Conservation (phyloP, 1,284 basidiomycete species). For the Sporisorium sorghi region DNA sequence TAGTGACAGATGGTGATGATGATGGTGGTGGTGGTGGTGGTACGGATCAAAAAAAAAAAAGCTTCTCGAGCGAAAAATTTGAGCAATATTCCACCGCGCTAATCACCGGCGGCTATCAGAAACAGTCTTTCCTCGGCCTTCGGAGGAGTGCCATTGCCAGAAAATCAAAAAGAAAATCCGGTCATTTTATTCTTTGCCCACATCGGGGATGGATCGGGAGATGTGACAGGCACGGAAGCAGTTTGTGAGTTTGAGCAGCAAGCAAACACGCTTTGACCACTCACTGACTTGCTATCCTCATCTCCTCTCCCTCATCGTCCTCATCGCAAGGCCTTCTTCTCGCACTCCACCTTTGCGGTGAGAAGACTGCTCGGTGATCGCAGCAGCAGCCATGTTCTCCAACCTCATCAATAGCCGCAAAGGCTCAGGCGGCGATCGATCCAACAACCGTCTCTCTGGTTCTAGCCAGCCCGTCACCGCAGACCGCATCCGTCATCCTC, state of each 20-base stretch:
- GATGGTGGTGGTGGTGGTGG: not conserved
- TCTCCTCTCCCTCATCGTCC: slow-evolving; percentile 7
- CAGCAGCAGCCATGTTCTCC: slow-evolving; percentile 35
- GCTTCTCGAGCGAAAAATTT: slow-evolving; percentile 19
- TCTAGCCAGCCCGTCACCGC: slow-evolving; percentile 33
- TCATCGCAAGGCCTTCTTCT: too few species aligned
- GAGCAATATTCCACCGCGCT: slow-evolving; percentile 16
- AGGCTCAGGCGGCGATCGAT: slow-evolving; percentile 41
- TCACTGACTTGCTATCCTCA: not conserved
- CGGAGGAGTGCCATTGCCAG: not conserved
- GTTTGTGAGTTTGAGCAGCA: too few species aligned
- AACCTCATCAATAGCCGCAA: slow-evolving; percentile 49
- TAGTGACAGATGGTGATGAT: not conserved
- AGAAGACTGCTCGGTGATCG: too few species aligned
- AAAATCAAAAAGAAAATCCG: too few species aligned
- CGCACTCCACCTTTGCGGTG: slow-evolving; percentile 4
- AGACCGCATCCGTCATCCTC: slow-evolving; percentile 48
- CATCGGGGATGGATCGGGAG: not conserved
- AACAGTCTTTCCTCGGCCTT: slow-evolving; percentile 1
- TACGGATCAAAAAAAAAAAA: slow-evolving; percentile 10
- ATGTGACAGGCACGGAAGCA: not conserved
- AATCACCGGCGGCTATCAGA: slow-evolving; percentile 15
- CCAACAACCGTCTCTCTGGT: slow-evolving; percentile 34
- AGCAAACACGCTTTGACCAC: slow-evolving; percentile 5
- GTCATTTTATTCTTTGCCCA: not conserved